phyloP scores from a whole-genome alignment of 176 grass and related monocot species.

The Dendrocalamus sinicus region DNA sequence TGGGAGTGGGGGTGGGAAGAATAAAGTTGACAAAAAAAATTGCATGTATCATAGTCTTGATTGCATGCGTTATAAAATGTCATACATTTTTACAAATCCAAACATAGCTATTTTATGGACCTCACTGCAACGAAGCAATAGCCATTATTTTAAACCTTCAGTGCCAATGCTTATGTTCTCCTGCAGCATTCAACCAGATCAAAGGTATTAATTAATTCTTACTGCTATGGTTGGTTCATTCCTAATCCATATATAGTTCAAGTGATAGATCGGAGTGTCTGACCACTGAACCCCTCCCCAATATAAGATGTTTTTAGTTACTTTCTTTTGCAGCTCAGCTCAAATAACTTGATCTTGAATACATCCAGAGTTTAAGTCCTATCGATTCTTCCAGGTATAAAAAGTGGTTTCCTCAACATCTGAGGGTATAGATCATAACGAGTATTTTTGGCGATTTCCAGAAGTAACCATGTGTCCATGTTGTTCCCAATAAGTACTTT shows the following conservation, averaged over 20 bases:
- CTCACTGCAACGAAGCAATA: background rate
- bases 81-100: background rate
- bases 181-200: background rate
- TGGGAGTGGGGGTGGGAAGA: background rate
- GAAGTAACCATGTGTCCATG: background rate
- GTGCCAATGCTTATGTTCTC: background rate
- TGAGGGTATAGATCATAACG: slow-evolving; percentile 2
- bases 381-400: background rate
- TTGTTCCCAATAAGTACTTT: background rate
- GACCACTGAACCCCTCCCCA: background rate
- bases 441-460: slow-evolving; percentile 10
- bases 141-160: background rate
- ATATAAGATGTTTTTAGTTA: slow-evolving; percentile 5
- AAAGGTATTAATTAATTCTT: background rate
- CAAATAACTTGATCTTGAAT: slow-evolving; percentile 13
- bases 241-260: background rate
- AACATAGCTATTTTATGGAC: background rate
- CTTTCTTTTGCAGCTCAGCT: slow-evolving; percentile 20
- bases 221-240: background rate
- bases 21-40: background rate
- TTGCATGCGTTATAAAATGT: background rate
- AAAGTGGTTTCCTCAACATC: background rate
- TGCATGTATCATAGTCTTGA: background rate
- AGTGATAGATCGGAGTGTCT: background rate
- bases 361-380: background rate